phyloP scores from a whole-genome alignment of 371 early-diverging fungal species.

The Batrachochytrium dendrobatidis region DNA sequence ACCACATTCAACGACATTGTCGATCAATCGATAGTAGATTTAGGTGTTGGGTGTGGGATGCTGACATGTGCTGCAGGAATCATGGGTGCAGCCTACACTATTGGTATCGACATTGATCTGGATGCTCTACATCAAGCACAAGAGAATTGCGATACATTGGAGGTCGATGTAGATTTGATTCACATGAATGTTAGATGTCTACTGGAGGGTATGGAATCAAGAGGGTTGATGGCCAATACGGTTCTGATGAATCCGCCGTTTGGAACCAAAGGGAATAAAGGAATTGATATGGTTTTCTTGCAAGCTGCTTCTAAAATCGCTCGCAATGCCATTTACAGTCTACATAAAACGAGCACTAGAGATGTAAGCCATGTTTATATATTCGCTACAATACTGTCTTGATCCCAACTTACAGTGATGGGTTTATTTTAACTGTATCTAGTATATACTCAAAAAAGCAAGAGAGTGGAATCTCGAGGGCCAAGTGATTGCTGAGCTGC shows the following conservation, averaged over 20 bases:
- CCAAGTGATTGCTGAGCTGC: slow-evolving; percentile 2
- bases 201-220: too few species aligned
- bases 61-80: slow-evolving; percentile 54
- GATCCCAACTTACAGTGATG: not conserved
- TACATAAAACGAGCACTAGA: not conserved
- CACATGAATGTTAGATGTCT: not conserved
- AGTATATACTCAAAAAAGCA: slow-evolving; percentile 5
- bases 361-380: not conserved
- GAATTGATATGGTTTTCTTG: not conserved
- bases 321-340: not conserved
- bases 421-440: not conserved
- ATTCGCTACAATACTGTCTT: not conserved
- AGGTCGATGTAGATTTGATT: slow-evolving; percentile 17
- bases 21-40: slow-evolving; percentile 55
- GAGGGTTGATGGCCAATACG: not conserved
- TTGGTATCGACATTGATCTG: slow-evolving; percentile 74
- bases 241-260: not conserved
- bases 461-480: not conserved
- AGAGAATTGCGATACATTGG: slow-evolving; percentile 61
- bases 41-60: slow-evolving; percentile 80
- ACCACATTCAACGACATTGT: slow-evolving; percentile 69
- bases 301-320: not conserved
- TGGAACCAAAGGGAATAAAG: not conserved
- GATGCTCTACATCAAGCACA: slow-evolving; percentile 69
- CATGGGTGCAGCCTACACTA: slow-evolving; percentile 56